Conservation (phyloP, 768 basidiomycete genomes). For the Rhodotorula paludigena region DNA sequence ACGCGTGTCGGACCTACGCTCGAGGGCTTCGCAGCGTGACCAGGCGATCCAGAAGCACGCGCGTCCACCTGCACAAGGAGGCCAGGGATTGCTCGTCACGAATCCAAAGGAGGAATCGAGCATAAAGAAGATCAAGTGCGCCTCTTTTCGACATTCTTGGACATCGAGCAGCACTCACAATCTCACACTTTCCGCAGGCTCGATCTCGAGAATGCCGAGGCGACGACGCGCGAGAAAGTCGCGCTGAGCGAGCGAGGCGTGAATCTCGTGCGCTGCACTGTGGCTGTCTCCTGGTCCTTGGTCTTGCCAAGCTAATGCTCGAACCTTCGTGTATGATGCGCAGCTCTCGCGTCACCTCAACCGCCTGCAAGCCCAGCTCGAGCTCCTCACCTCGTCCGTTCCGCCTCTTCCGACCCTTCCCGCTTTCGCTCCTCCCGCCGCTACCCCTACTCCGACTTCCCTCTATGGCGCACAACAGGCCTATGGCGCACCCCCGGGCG, state of each 20-base stretch:
- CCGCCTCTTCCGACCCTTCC: constrained; percentile 34
- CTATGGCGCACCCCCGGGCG: neutral
- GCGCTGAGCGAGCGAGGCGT: constrained; percentile 34
- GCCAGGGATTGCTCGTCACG: constrained; percentile 27
- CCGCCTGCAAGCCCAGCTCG: constrained; percentile 37
- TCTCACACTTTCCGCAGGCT: neutral
- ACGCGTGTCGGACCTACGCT: constrained; percentile 24
- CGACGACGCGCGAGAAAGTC: constrained; percentile 31
- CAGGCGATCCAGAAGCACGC: constrained; percentile 38
- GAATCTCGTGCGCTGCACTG: constrained; percentile 28
- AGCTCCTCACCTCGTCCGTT: constrained; percentile 36
- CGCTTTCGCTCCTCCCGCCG: constrained; percentile 25
- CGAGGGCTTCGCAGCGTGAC: constrained; percentile 31
- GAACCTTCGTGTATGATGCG: no score
- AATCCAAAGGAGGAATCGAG: constrained; percentile 35
- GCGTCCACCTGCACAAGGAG: constrained; percentile 23
- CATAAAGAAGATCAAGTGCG: constrained; percentile 34
- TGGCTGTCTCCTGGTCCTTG: neutral
- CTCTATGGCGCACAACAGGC: constrained; percentile 11
- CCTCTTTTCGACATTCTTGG: neutral
- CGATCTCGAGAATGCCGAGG: constrained; percentile 32
- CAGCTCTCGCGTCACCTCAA: constrained; percentile 37
- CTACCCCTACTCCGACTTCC: neutral
- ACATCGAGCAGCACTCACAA: neutral
- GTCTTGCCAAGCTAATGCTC: neutral